Conservation (phyloP, 306 rosid genomes). For the Trifolium fragiferum region DNA sequence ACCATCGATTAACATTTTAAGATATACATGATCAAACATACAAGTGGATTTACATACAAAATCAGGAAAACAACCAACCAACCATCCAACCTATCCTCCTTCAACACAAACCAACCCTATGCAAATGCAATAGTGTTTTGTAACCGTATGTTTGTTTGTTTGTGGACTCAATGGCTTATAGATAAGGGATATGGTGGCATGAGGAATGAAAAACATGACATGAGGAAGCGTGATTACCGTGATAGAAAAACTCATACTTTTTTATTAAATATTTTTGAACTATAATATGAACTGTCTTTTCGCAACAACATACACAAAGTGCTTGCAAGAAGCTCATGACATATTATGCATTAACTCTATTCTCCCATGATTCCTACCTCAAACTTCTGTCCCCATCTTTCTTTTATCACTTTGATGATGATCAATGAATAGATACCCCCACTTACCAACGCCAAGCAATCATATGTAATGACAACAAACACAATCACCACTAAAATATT, state of each 20-base stretch:
- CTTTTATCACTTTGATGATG: background rate
- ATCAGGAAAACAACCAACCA: background rate
- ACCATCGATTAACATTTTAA: too few species aligned
- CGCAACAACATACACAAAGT: background rate
- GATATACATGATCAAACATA: too few species aligned
- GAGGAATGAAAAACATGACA: constrained; percentile 4
- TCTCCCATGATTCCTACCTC: constrained; percentile 6
- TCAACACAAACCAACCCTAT: too few species aligned
- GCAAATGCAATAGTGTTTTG: too few species aligned
- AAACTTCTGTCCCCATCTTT: constrained; percentile 16
- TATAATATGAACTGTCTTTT: constrained; percentile 12
- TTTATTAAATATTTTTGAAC: background rate
- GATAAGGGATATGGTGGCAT: background rate
- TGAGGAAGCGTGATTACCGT: background rate
- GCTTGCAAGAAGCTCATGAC: constrained; percentile 14
- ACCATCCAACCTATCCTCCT: too few species aligned
- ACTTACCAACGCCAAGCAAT: constrained; percentile 5
- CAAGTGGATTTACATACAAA: too few species aligned
- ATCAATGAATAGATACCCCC: background rate
- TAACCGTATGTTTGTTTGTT: background rate
- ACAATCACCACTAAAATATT: background rate
- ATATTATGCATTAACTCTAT: constrained; percentile 11
- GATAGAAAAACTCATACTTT: background rate
- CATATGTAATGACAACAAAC: background rate
- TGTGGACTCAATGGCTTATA: background rate